phyloP scores from a whole-genome alignment of 2,329 filamentous ascomycete genomes.

The Ophiostoma sp. region DNA sequence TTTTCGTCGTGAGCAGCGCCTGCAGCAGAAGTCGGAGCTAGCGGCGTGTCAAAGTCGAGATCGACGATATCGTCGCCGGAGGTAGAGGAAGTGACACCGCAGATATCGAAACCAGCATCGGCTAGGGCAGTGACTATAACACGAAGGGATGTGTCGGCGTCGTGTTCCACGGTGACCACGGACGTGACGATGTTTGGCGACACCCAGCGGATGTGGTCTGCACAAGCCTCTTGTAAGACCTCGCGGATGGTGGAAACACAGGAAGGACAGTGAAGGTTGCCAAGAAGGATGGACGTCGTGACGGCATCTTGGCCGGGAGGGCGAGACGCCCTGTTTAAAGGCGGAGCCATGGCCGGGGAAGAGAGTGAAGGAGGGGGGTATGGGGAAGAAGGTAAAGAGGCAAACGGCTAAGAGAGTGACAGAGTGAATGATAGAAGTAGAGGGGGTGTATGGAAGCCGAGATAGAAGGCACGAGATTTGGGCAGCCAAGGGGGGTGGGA shows the following conservation, averaged over 20 bases:
- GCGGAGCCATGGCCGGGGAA: constrained; percentile 30
- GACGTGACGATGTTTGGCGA: constrained; percentile 72
- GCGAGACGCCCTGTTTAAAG: constrained; percentile 32
- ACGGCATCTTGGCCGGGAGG: constrained; percentile 32
- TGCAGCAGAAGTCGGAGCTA: not conserved
- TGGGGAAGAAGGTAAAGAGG: not conserved
- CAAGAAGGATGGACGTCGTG: constrained; percentile 65
- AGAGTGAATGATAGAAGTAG: not conserved
- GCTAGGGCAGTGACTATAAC: constrained; percentile 50
- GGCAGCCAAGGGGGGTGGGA: constrained; percentile 13
- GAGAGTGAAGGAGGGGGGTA: not conserved
- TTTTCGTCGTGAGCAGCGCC: not conserved
- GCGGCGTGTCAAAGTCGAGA: constrained; percentile 11
- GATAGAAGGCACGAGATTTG: constrained; percentile 12
- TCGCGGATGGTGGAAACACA: constrained; percentile 68
- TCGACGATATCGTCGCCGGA: constrained; percentile 31
- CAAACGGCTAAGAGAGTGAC: not conserved
- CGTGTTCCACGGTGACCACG: constrained; percentile 62
- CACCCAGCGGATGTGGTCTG: constrained; percentile 55
- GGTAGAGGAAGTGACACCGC: constrained; percentile 45
- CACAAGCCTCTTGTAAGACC: constrained; percentile 52
- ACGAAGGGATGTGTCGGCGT: constrained; percentile 47
- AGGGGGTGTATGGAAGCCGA: constrained; percentile 15
- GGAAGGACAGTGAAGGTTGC: constrained; percentile 76
- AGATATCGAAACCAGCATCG: constrained; percentile 60